Evolutionary conservation across 2,329 filamentous ascomycete genomes (phyloP).

Genomic region (Clonostachys sp.): DNA sequence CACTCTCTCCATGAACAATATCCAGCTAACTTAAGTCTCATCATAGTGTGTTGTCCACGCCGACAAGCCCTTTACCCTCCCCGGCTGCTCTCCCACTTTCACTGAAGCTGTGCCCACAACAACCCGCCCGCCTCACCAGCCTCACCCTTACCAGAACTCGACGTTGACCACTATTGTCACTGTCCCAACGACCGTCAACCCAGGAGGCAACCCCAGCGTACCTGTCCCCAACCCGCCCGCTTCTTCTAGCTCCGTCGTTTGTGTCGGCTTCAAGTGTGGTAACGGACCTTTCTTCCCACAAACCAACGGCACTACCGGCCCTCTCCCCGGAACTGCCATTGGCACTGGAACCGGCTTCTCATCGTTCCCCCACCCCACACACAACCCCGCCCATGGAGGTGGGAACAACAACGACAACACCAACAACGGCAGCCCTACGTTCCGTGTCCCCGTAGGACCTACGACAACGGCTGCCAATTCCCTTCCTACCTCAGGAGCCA

Average conservation of each 20-base stretch:
- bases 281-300: constrained; percentile 6
- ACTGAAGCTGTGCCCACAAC: constrained; percentile 4
- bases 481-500: constrained; percentile 17
- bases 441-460: background rate
- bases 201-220: background rate
- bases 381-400: too few relatives aligned
- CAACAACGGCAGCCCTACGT: background rate
- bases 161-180: constrained; percentile 9
- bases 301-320: constrained; percentile 10
- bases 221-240: constrained; percentile 2
- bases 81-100: constrained; percentile 24
- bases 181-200: background rate
- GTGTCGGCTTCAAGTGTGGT: too few relatives aligned
- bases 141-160: constrained; percentile 2
- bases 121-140: background rate
- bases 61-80: constrained; percentile 27
- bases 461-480: constrained; percentile 3
- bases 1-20: too few relatives aligned
- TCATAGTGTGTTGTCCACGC: constrained; percentile 37
- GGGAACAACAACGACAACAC: background rate
- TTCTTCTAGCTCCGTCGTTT: too few relatives aligned
- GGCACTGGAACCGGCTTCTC: too few relatives aligned
- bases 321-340: constrained; percentile 6
- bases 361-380: too few relatives aligned
- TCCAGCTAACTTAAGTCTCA: constrained; percentile 1